A percentile compares a stretch with the other conserved stretches of the same genome.
Conservation (phyloP, 2,329 filamentous ascomycete genomes). For the Aspergillus bombycis region DNA sequence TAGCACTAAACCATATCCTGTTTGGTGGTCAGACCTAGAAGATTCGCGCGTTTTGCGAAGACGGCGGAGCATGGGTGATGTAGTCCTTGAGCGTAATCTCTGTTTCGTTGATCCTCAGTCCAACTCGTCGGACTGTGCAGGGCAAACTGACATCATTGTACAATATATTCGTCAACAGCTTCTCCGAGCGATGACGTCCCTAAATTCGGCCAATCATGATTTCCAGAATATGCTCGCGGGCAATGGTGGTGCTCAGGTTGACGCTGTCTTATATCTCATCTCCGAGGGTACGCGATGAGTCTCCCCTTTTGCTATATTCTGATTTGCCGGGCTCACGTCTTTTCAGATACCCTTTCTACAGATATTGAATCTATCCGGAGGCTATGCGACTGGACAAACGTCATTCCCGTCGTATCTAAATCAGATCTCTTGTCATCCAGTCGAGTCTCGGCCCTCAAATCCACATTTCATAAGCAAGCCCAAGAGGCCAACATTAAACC, state of each 20-base stretch:
- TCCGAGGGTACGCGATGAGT: conserved; percentile 63
- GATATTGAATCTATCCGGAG: conserved; percentile 74
- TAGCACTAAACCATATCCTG: conserved; percentile 80
- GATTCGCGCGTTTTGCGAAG: conserved; percentile 63
- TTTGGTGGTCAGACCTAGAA: conserved; percentile 85
- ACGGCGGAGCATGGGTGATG: conserved; percentile 73
- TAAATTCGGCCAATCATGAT: conserved; percentile 70
- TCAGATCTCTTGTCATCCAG: conserved; percentile 68
- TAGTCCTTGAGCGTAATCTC: conserved; percentile 84
- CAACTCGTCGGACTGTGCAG: conserved; percentile 55
- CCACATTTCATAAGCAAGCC: conserved; percentile 43
- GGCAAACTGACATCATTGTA: conserved; percentile 62
- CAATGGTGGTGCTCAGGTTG: conserved; percentile 80
- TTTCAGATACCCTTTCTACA: conserved; percentile 58
- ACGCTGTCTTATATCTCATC: conserved; percentile 82
- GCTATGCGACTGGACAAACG: conserved; percentile 74
- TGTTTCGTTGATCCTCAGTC: conserved; percentile 87
- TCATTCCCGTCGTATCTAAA: conserved; percentile 80
- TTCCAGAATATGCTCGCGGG: conserved; percentile 77
- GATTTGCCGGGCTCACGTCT: conserved; percentile 5
- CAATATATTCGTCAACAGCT: conserved; percentile 75
- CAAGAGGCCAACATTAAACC: conserved; percentile 58
- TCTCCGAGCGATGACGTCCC: conserved; percentile 63
- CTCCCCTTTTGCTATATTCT: neutral
- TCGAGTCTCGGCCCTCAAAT: conserved; percentile 63